These are phyloP conservation scores for Colletotrichum sp. DNA, from an alignment of 2,329 filamentous ascomycete species.

Conservation along the genomic window DNA sequence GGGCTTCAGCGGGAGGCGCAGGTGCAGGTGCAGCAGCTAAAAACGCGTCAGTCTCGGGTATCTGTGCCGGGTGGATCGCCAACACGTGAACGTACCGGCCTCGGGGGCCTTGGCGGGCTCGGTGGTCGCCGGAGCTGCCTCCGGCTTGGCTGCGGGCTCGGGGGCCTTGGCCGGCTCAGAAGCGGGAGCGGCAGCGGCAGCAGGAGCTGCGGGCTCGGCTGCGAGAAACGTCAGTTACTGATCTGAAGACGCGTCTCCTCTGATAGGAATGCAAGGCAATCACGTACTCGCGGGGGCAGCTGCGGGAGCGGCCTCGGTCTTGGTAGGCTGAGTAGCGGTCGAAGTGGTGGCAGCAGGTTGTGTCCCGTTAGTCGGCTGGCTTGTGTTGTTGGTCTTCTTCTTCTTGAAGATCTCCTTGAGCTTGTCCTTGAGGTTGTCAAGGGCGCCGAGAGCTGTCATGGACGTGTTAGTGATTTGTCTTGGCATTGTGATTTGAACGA, in stretches of 20 bases:
- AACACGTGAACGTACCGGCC: neutral
- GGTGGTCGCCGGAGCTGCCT: conserved; percentile 10
- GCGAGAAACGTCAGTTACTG: neutral
- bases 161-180: conserved; percentile 21
- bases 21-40: conserved; percentile 32
- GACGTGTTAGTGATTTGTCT: conserved; percentile 1
- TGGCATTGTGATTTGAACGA: neutral
- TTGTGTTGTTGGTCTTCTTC: conserved; percentile 44
- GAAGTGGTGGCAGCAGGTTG: conserved; percentile 32
- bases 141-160: conserved; percentile 10
- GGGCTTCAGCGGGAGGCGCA: conserved; percentile 25
- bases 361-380: conserved; percentile 26
- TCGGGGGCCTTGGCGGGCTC: conserved; percentile 23
- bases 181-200: conserved; percentile 7
- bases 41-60: neutral
- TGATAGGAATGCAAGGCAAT: neutral
- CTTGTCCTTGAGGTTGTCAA: conserved; percentile 63
- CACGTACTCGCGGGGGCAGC: conserved; percentile 17
- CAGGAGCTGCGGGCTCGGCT: conserved; percentile 19
- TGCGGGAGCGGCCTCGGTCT: conserved; percentile 26
- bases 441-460: conserved; percentile 49
- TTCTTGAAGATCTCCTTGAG: conserved; percentile 59
- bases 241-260: neutral
- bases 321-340: conserved; percentile 31
- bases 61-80: neutral